phyloP scores from a whole-genome alignment of 768 basidiomycete genomes.

The Cystobasidium ongulense region DNA sequence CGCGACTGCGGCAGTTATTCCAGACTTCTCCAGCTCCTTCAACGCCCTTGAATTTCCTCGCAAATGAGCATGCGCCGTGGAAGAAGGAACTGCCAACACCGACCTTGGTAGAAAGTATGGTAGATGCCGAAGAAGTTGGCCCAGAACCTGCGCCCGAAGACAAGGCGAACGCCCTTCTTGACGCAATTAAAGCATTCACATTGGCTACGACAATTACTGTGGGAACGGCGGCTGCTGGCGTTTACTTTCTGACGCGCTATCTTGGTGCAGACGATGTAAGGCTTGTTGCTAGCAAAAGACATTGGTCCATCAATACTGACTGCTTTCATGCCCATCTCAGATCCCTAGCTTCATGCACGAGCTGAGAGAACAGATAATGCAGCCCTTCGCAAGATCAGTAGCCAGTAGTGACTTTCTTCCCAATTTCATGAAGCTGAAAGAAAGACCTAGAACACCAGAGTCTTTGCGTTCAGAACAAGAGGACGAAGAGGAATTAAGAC shows the following conservation, averaged over 20 bases:
- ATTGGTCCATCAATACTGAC: neutral
- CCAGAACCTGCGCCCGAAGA: neutral
- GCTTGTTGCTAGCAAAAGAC: neutral
- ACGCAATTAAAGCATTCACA: conserved; percentile 22
- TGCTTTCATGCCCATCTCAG: neutral
- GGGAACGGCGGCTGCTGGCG: neutral
- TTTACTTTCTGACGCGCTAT: neutral
- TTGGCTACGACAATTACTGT: conserved; percentile 7
- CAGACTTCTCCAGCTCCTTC: neutral
- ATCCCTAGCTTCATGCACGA: neutral
- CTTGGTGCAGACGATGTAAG: conserved; percentile 17
- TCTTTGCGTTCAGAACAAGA: neutral
- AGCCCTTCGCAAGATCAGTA: neutral
- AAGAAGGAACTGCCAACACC: neutral
- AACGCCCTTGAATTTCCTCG: neutral
- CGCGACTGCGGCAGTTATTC: neutral
- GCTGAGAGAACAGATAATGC: neutral
- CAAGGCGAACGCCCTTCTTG: neutral
- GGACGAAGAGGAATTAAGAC: neutral
- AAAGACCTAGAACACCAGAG: neutral
- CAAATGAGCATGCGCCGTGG: neutral
- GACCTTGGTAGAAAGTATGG: neutral
- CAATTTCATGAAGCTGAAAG: neutral
- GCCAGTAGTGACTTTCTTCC: neutral
- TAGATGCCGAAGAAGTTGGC: neutral